Base-by-base conservation (phyloP, 1,284 basidiomycete species). In the Malassezia nana region DNA sequence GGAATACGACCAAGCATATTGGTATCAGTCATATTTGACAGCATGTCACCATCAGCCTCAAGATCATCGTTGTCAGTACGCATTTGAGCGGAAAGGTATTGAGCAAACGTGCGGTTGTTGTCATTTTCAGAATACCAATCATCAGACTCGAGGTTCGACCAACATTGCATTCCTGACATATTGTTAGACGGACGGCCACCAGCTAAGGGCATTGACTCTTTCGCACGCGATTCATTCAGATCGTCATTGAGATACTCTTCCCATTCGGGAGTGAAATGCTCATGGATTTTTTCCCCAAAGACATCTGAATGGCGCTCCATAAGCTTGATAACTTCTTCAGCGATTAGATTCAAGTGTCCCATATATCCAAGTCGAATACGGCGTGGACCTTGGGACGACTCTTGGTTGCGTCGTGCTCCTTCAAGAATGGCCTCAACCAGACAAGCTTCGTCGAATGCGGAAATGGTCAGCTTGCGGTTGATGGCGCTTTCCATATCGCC, bases 341-440 rank as follows among this genome's bases (percentile, higher is more conserved):
- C 84, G 60, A 99, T 90, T 58, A 96, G 82, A 10, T 86, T 87
- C 39, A 98, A 81, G 73, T 98, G 91, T 0, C 92, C 92, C 92
- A 98, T 98, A 76, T 89, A 94, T 1, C 91, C 90, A 4, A 74
- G 57, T 12, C 72, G 65, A 25, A 74, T 68, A 12, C 57, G 60
- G 6, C 69, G 58, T 9, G 67, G 68, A 6, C 60, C 60, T 3
- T 55, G 56, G 6, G 64, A 57, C 0, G 67, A 71, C 40, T 58
- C 62, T 15, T 65, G 59, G 55, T 72, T 74, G n/a, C 59, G 54
- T 9, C 58, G 58, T 16, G 64, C 59, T 1, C 71, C 71, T 25
- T 72, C 65, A 12, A 74, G 57, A 39, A 74, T 72, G 26, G 62
- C 58, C 13, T 62, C 53, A 4, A 66, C 59, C 9, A 74, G 62